Evolutionary conservation across 345 rosid species (phyloP).

Genomic region (Draba incana): DNA sequence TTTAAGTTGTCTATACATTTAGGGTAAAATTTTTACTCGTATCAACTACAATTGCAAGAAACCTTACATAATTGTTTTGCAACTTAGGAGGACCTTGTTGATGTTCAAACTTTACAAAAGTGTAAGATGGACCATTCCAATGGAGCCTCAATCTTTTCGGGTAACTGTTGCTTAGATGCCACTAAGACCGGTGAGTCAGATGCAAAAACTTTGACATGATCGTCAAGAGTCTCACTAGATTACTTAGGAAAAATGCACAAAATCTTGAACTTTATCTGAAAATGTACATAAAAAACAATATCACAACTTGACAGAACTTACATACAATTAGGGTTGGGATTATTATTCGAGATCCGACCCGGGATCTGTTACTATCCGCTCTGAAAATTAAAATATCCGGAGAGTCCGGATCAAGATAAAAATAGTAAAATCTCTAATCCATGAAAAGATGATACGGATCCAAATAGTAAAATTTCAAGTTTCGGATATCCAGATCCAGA

Average conservation of each 20-base stretch:
- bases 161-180: slow-evolving; percentile 55
- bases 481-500: too few relatives aligned
- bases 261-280: neutral
- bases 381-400: too few relatives aligned
- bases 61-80: slow-evolving; percentile 62
- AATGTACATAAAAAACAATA: slow-evolving; percentile 7
- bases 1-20: too few relatives aligned
- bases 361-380: too few relatives aligned
- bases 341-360: too few relatives aligned
- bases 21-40: too few relatives aligned
- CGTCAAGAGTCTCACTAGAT: slow-evolving; percentile 55
- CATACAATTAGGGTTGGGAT: too few relatives aligned
- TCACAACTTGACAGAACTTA: slow-evolving; percentile 30
- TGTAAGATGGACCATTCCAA: slow-evolving; percentile 56
- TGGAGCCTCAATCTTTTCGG: slow-evolving; percentile 56
- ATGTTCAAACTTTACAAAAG: slow-evolving; percentile 62
- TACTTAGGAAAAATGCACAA: slow-evolving; percentile 24
- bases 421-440: too few relatives aligned
- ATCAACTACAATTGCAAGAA: slow-evolving; percentile 14
- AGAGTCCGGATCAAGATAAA: too few relatives aligned
- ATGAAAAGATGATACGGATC: too few relatives aligned
- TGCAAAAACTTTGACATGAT: slow-evolving; percentile 55
- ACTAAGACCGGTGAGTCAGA: slow-evolving; percentile 58
- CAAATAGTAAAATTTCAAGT: too few relatives aligned
- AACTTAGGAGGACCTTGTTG: slow-evolving; percentile 68